phyloP scores from a whole-genome alignment of 1,139 yeast genomes.

The Geotrichum reessii region DNA sequence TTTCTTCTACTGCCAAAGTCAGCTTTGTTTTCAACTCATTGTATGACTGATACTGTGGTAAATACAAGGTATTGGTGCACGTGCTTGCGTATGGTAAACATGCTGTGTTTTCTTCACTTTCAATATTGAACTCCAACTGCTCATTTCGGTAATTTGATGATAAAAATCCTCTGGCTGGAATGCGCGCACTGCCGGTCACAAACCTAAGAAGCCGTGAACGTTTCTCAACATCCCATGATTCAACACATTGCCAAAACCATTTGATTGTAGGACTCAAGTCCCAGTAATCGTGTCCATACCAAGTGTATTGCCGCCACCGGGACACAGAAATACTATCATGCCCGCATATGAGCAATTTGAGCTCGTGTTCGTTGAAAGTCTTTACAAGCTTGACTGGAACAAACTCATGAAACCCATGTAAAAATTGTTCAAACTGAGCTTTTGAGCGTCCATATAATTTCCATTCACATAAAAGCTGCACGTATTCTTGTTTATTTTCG shows the following conservation, averaged over 20 bases:
- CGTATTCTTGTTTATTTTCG: slow-evolving; percentile 91
- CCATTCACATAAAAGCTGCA: slow-evolving; percentile 93
- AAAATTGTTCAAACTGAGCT: slow-evolving; percentile 91
- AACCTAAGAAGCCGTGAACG: slow-evolving; percentile 92
- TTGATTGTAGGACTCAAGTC: slow-evolving; percentile 93
- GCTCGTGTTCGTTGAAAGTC: slow-evolving; percentile 94
- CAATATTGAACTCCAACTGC: slow-evolving; percentile 95
- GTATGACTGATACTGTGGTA: slow-evolving; percentile 74
- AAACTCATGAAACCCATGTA: slow-evolving; percentile 93
- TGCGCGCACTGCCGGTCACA: slow-evolving; percentile 97
- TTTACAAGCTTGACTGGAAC: slow-evolving; percentile 94
- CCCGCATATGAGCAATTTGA: slow-evolving; percentile 94
- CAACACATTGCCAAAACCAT: slow-evolving; percentile 96
- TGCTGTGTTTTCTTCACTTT: slow-evolving; percentile 88
- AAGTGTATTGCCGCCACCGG: slow-evolving; percentile 98
- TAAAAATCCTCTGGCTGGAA: slow-evolving; percentile 96
- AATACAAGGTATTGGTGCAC: slow-evolving; percentile 87
- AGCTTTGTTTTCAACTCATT: slow-evolving; percentile 73
- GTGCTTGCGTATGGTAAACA: slow-evolving; percentile 96
- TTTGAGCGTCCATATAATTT: slow-evolving; percentile 87
- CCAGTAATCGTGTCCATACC: slow-evolving; percentile 84
- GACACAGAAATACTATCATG: slow-evolving; percentile 95
- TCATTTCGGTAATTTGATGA: slow-evolving; percentile 98
- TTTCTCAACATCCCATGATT: slow-evolving; percentile 94
- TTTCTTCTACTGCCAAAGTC: slow-evolving; percentile 84